Percentiles rank a stretch among this genome's conserved stretches.
phyloP scores from a whole-genome alignment of 345 rosid species.

The Mangifera indica region DNA sequence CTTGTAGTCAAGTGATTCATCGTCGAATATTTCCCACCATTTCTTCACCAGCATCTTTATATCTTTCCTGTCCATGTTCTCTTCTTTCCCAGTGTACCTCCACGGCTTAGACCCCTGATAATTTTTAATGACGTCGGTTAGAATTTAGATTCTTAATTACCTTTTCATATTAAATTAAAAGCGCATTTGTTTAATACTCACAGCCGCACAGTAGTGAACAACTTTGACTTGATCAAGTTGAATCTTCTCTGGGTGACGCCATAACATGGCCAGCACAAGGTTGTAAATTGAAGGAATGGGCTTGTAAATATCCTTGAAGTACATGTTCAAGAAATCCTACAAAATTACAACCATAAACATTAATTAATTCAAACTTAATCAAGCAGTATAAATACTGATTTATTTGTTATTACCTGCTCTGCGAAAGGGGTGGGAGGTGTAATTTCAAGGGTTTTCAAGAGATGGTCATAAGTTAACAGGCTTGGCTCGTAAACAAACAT shows the following conservation, averaged over 20 bases:
- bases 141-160: background rate
- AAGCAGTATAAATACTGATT: too few species aligned
- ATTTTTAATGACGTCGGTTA: background rate
- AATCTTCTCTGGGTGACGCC: slow-evolving; percentile 81
- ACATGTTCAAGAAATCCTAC: slow-evolving; percentile 68
- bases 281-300: slow-evolving; percentile 59
- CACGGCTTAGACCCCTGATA: slow-evolving; percentile 52
- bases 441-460: slow-evolving; percentile 42
- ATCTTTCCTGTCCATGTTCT: slow-evolving; percentile 50
- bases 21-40: slow-evolving; percentile 53
- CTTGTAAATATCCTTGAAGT: slow-evolving; percentile 57
- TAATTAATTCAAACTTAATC: too few species aligned
- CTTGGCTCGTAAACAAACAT: slow-evolving; percentile 68
- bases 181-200: background rate
- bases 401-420: slow-evolving; percentile 46
- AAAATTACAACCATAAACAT: background rate
- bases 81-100: slow-evolving; percentile 51
- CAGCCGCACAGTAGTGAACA: slow-evolving; percentile 73
- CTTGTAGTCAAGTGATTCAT: slow-evolving; percentile 41
- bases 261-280: slow-evolving; percentile 70
- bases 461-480: slow-evolving; percentile 37
- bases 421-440: slow-evolving; percentile 64
- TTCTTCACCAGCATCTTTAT: slow-evolving; percentile 42
- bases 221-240: slow-evolving; percentile 51
- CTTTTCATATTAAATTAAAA: too few species aligned